Percentiles rank a stretch among this genome's conserved stretches.
These are phyloP conservation scores for Priceomyces fermenticarens DNA, from an alignment of 805 yeast genomes.

Conservation along the genomic window DNA sequence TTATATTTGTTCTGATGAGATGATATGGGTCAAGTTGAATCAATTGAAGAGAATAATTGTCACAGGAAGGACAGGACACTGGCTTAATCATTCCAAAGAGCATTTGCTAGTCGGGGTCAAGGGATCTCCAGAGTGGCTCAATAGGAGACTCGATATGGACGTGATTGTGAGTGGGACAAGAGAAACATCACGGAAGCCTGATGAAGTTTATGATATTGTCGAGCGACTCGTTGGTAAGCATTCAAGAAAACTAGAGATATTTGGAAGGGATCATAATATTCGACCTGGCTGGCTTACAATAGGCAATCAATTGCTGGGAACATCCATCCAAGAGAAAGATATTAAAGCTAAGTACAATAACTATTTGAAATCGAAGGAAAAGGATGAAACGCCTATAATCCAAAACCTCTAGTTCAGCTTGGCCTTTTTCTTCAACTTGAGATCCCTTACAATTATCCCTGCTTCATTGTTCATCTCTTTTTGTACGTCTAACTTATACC, in stretches of 20 bases:
- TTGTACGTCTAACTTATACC: conserved; percentile 53
- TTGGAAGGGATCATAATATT: conserved; percentile 82
- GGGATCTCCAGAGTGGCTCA: conserved; percentile 75
- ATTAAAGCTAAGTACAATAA: conserved; percentile 41
- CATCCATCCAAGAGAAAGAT: conserved; percentile 56
- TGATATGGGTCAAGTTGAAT: conserved; percentile 89
- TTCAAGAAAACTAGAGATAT: conserved; percentile 79
- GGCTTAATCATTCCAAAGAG: conserved; percentile 94
- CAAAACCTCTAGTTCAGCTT: not conserved
- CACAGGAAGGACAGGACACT: conserved; percentile 95
- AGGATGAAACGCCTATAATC: not conserved
- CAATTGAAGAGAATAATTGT: conserved; percentile 86
- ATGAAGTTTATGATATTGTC: conserved; percentile 78
- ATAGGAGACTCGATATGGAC: conserved; percentile 66
- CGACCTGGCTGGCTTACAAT: conserved; percentile 91
- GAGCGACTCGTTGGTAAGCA: conserved; percentile 79
- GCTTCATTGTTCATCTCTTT: conserved; percentile 48
- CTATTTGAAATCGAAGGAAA: conserved; percentile 10
- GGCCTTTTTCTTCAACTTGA: conserved; percentile 17
- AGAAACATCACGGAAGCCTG: conserved; percentile 90
- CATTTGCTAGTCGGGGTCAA: conserved; percentile 83
- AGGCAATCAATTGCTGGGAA: conserved; percentile 73
- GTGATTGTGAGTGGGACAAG: conserved; percentile 78
- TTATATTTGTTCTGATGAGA: conserved; percentile 69
- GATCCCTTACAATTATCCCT: conserved; percentile 35